These are phyloP conservation scores for Penicillium soppii DNA, from an alignment of 495 filamentous ascomycete genomes.

Conservation along the genomic window DNA sequence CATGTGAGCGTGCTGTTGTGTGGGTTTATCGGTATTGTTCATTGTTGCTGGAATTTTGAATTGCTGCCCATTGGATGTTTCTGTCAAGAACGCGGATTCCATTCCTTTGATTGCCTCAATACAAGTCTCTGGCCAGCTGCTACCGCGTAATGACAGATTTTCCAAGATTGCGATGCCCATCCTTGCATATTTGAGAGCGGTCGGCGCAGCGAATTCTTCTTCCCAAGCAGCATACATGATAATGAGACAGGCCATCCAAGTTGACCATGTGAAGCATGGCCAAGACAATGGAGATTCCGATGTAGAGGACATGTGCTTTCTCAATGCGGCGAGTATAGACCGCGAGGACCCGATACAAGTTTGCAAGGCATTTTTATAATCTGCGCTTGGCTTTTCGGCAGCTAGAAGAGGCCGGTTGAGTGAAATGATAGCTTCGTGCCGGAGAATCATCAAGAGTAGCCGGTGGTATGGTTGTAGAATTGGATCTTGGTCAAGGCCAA, in stretches of 20 bases:
- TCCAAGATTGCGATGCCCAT: conserved; percentile 34
- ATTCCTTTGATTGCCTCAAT: conserved; percentile 43
- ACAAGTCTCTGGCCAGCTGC: conserved; percentile 42
- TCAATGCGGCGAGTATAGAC: conserved; percentile 36
- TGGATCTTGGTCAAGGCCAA: background rate
- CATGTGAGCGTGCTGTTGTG: background rate
- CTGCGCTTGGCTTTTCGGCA: conserved; percentile 29
- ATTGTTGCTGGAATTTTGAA: background rate
- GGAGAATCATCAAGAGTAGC: conserved; percentile 34
- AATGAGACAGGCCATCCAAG: conserved; percentile 52
- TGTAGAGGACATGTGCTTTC: conserved; percentile 25
- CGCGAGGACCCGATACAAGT: conserved; percentile 44
- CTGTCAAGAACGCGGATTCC: conserved; percentile 28
- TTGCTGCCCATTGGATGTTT: conserved; percentile 4
- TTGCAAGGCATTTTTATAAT: conserved; percentile 44
- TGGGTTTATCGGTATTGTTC: background rate
- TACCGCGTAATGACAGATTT: conserved; percentile 35
- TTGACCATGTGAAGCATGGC: conserved; percentile 49
- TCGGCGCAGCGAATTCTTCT: conserved; percentile 28
- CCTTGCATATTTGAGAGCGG: conserved; percentile 35
- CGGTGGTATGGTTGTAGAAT: conserved; percentile 32
- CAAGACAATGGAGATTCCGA: conserved; percentile 33
- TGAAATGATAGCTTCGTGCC: conserved; percentile 46
- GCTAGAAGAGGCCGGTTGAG: conserved; percentile 46
- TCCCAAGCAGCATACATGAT: conserved; percentile 47